Evolutionary conservation across 306 rosid genomes (phyloP).

Genomic region (Ormosia emarginata): DNA sequence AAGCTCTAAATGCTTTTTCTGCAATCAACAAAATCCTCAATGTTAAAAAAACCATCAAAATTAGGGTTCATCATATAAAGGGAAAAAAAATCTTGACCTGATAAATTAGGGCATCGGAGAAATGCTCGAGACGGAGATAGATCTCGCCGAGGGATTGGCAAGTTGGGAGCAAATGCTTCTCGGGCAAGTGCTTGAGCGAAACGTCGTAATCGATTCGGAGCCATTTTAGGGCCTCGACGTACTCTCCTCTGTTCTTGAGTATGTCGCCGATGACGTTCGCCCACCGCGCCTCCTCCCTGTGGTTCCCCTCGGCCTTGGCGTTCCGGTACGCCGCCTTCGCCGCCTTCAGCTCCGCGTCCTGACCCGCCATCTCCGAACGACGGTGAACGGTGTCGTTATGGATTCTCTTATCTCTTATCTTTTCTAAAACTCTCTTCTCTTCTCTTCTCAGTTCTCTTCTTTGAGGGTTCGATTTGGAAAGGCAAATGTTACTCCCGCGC

Average conservation of each 20-base stretch:
- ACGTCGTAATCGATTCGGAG: conserved; percentile 67
- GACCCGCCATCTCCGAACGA: conserved; percentile 37
- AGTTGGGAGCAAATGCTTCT: conserved; percentile 65
- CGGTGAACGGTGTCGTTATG: conserved; percentile 3
- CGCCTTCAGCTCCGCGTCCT: conserved; percentile 40
- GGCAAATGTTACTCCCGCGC: conserved; percentile 1
- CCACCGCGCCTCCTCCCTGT: conserved; percentile 87
- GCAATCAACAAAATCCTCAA: background rate
- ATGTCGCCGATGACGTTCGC: conserved; percentile 78
- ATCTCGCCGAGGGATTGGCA: conserved; percentile 94
- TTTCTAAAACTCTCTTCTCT: background rate
- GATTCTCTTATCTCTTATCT: background rate
- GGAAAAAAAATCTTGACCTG: conserved; percentile 47
- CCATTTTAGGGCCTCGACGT: conserved; percentile 79
- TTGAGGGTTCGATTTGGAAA: background rate
- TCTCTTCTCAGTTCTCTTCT: background rate
- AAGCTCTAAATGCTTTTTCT: conserved; percentile 81
- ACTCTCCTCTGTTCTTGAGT: conserved; percentile 71
- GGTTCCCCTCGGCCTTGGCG: conserved; percentile 70
- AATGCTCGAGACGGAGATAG: conserved; percentile 70
- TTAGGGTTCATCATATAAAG: background rate
- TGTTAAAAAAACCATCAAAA: background rate
- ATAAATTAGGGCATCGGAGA: conserved; percentile 57
- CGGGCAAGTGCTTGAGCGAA: conserved; percentile 48
- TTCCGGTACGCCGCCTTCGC: conserved; percentile 61